Evolutionary conservation across 1,284 basidiomycete species (phyloP).

Genomic region (Leccinum huronense): DNA sequence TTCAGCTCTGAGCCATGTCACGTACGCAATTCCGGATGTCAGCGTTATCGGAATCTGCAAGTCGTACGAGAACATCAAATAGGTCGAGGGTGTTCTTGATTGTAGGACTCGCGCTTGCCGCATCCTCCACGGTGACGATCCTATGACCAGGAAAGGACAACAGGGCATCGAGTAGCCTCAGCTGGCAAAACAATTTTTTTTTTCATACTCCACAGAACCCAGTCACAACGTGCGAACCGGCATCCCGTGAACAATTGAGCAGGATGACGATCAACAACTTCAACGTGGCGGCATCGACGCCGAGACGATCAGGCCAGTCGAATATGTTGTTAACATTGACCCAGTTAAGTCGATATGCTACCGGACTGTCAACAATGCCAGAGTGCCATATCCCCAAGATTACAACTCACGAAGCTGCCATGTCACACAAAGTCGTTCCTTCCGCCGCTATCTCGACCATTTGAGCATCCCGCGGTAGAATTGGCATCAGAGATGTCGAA

Average conservation of each 20-base stretch:
- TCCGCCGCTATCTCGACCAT: constrained; percentile 73
- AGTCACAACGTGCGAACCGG: constrained; percentile 70
- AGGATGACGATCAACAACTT: constrained; percentile 80
- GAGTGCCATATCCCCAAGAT: constrained; percentile 3
- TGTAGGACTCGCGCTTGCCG: constrained; percentile 78
- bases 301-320: constrained; percentile 73
- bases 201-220: constrained; percentile 74
- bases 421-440: constrained; percentile 68
- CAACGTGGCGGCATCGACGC: constrained; percentile 79
- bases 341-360: constrained; percentile 74
- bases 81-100: constrained; percentile 80
- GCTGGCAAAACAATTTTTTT: constrained; percentile 68
- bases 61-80: constrained; percentile 82
- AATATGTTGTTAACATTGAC: constrained; percentile 65
- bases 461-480: constrained; percentile 56
- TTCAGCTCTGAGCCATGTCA: constrained; percentile 79
- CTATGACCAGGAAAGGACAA: constrained; percentile 81
- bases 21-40: constrained; percentile 76
- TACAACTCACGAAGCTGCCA: constrained; percentile 63
- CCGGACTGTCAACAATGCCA: constrained; percentile 19
- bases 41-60: constrained; percentile 66
- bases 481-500: constrained; percentile 69
- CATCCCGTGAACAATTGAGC: constrained; percentile 67
- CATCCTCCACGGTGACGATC: constrained; percentile 84
- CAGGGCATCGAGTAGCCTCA: constrained; percentile 85